Evolutionary conservation across 768 basidiomycete genomes (phyloP), one percentile per base, ranked within the genome.

Genomic region (Tubosaeta sp.): DNA sequence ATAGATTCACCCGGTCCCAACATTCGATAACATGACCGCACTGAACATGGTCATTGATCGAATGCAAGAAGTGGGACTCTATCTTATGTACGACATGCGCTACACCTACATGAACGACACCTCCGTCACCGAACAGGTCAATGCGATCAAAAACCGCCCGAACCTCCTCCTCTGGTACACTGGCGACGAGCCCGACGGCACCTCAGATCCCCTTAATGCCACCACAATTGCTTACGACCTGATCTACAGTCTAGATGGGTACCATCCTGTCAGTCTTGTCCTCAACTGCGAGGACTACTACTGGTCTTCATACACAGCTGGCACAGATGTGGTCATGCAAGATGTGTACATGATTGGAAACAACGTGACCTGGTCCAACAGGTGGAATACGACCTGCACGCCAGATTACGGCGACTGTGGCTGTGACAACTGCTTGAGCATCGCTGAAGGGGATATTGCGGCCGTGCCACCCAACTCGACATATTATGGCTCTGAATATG

Each of bases 1-100:
- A 25, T 43, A 77, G 83, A 76, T 90, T 16, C 90, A 91, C 59
- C 83, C 86, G 2, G 70, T 88, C 5, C 88, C 90, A 0, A 67
- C 78, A 0, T 89, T 84, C 52, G 75, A 75, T 53, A 81, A 86
- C 57, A 54, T 82, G 31, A 81, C 83, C 0, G 74, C 74, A 0
- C 68, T 89, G 0, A 75, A 80, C 32, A 51, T 73, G 43, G 80
- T 87, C 24, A 61, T 90, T 7, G 83, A 88, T 59, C 71, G 76
- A 38, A 87, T 90, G 84, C 81, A 89, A 64, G 76, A 84, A 53
- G 80, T 83, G 0, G 80, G 78, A 0, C 19, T 68, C 8, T 91
- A 85, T 59, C 74, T 90, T 49, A 89, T 90, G 81, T 92, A 91
- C 56, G 87, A 90, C 64, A 90, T 91, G 87, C 77, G 87, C 44